Evolutionary conservation across 129 eudicot genomes (phyloP).

Genomic region (Pseudognaphalium luteoalbum): DNA sequence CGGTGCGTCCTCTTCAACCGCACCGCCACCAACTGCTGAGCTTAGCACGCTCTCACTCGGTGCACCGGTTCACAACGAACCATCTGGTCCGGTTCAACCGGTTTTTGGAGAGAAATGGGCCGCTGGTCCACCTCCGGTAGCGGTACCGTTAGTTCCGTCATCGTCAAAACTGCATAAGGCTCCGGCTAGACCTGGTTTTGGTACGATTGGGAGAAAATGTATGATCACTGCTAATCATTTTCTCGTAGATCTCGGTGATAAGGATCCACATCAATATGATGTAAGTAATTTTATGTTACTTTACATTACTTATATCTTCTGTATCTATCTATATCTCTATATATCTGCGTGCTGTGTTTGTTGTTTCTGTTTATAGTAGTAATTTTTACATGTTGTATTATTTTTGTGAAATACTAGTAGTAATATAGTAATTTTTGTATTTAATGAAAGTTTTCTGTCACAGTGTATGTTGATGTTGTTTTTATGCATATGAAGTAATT

Average conservation of each 20-base stretch:
- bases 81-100: background rate
- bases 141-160: slow-evolving; percentile 29
- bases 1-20: background rate
- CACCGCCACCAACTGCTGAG: background rate
- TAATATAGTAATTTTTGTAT: no score
- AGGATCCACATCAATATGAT: slow-evolving; percentile 65
- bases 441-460: no score
- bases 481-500: no score
- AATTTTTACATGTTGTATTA: no score
- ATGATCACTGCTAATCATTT: slow-evolving; percentile 72
- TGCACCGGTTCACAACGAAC: slow-evolving; percentile 8
- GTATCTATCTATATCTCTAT: background rate
- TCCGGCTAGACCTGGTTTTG: slow-evolving; percentile 60
- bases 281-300: slow-evolving; percentile 5
- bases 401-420: no score
- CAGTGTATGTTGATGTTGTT: no score
- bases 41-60: background rate
- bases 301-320: background rate
- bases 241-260: slow-evolving; percentile 44
- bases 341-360: background rate
- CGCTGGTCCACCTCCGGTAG: background rate
- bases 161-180: slow-evolving; percentile 36
- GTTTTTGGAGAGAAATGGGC: background rate
- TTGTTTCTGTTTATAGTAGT: background rate
- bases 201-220: slow-evolving; percentile 37